Evolutionary conservation across 2,329 filamentous ascomycete genomes (phyloP).

Genomic region (Sarocladium oryzae): DNA sequence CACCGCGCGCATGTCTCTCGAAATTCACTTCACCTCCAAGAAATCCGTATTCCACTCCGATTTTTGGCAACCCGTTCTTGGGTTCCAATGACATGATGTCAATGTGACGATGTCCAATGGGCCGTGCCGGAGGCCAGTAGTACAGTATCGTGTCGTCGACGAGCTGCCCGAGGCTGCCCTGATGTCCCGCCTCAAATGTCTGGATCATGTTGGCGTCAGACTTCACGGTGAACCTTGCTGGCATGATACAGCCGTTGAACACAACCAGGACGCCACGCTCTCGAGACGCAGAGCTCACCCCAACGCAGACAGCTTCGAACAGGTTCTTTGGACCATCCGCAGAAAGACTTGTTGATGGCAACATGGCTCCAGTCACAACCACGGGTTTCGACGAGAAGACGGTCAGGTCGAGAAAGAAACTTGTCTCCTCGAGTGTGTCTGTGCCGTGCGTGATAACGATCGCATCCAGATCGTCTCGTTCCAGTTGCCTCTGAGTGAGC

Average conservation of each 20-base stretch:
- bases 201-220: conserved; percentile 57
- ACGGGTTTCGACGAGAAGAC: conserved; percentile 52
- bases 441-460: conserved; percentile 60
- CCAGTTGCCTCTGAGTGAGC: conserved; percentile 41
- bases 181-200: conserved; percentile 50
- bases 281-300: conserved; percentile 35
- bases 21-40: conserved; percentile 44
- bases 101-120: conserved; percentile 39
- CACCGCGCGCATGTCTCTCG: conserved; percentile 38
- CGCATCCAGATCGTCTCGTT: conserved; percentile 34
- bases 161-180: conserved; percentile 45
- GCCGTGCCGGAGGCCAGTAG: conserved; percentile 47
- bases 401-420: conserved; percentile 56
- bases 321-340: conserved; percentile 59
- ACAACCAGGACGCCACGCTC: conserved; percentile 53
- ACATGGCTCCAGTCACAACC: conserved; percentile 55
- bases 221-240: conserved; percentile 53
- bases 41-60: conserved; percentile 51
- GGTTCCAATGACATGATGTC: conserved; percentile 23
- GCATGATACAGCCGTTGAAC: conserved; percentile 54
- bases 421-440: conserved; percentile 57
- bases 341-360: conserved; percentile 54
- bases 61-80: conserved; percentile 37
- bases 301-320: conserved; percentile 52
- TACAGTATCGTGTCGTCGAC: conserved; percentile 54